Evolutionary conservation across 768 basidiomycete genomes (phyloP).

Genomic region (Galerina marginata): DNA sequence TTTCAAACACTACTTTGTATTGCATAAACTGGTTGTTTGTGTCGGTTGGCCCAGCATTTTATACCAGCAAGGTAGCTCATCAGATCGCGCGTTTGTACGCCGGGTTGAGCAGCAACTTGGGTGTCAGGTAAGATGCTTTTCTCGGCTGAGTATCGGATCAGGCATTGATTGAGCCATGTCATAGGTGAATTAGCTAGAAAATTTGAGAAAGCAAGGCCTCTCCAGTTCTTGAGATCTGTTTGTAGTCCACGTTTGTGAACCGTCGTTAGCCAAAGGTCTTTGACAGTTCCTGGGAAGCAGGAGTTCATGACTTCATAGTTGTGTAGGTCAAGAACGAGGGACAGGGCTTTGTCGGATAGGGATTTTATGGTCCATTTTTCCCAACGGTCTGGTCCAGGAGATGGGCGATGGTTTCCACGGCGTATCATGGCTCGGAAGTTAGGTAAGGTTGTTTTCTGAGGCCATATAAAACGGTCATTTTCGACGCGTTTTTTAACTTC

Average conservation of each 20-base stretch:
- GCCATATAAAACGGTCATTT: too few species aligned
- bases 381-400: slow-evolving; percentile 38
- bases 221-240: slow-evolving; percentile 32
- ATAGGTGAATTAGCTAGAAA: slow-evolving; percentile 31
- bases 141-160: slow-evolving; percentile 26
- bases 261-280: slow-evolving; percentile 27
- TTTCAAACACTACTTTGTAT: too few species aligned
- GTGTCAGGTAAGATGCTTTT: slow-evolving; percentile 26
- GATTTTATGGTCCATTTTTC: slow-evolving; percentile 39
- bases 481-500: too few species aligned
- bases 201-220: slow-evolving; percentile 30
- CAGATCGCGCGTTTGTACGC: slow-evolving; percentile 31
- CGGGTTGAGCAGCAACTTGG: slow-evolving; percentile 33
- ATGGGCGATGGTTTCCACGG: slow-evolving; percentile 31
- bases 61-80: slow-evolving; percentile 25
- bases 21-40: slow-evolving; percentile 20
- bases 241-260: slow-evolving; percentile 33
- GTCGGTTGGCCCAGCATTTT: slow-evolving; percentile 18
- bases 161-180: slow-evolving; percentile 32
- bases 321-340: slow-evolving; percentile 26
- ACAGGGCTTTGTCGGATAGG: slow-evolving; percentile 27
- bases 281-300: slow-evolving; percentile 29
- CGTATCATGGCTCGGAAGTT: slow-evolving; percentile 27
- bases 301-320: slow-evolving; percentile 32
- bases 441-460: slow-evolving; percentile 9